phyloP scores from a whole-genome alignment of 768 basidiomycete species.

The Tricholoma sp. region DNA sequence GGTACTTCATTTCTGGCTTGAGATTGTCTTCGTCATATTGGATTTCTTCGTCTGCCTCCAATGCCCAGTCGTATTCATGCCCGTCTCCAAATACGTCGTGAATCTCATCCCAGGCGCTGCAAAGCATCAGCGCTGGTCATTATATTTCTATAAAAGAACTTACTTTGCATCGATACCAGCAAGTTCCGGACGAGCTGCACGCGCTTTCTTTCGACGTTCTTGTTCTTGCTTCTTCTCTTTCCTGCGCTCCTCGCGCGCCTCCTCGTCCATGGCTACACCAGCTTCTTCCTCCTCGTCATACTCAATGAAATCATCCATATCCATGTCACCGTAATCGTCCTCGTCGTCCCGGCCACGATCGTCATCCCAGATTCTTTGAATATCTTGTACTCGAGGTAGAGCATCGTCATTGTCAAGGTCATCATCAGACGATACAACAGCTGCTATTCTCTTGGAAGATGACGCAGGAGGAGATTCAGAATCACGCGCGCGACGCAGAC shows the following conservation, averaged over 20 bases:
- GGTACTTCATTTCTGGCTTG: conserved; percentile 79
- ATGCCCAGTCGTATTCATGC: conserved; percentile 92
- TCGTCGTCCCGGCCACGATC: conserved; percentile 61
- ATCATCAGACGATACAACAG: conserved; percentile 74
- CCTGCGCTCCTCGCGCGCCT: conserved; percentile 69
- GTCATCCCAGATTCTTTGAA: conserved; percentile 82
- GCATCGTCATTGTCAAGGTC: conserved; percentile 58
- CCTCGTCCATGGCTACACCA: conserved; percentile 63
- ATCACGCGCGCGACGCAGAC: conserved; percentile 64
- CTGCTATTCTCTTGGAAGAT: conserved; percentile 51
- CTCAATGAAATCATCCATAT: conserved; percentile 77
- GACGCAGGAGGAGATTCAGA: conserved; percentile 64
- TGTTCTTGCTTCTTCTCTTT: conserved; percentile 63
- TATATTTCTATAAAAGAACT: conserved; percentile 25
- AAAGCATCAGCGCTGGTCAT: conserved; percentile 10
- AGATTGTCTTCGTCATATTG: conserved; percentile 38
- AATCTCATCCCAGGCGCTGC: conserved; percentile 91
- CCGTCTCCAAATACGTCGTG: conserved; percentile 96
- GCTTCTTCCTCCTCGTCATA: conserved; percentile 79
- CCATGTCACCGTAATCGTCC: conserved; percentile 68
- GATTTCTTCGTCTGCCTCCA: conserved; percentile 73
- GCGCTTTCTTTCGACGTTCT: conserved; percentile 60
- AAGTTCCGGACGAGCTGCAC: conserved; percentile 61
- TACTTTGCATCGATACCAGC: conserved; percentile 82
- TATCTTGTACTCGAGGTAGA: conserved; percentile 56